Evolutionary conservation across 2,329 filamentous ascomycete species (phyloP).

Genomic region (Fusarium chlamydosporum): DNA sequence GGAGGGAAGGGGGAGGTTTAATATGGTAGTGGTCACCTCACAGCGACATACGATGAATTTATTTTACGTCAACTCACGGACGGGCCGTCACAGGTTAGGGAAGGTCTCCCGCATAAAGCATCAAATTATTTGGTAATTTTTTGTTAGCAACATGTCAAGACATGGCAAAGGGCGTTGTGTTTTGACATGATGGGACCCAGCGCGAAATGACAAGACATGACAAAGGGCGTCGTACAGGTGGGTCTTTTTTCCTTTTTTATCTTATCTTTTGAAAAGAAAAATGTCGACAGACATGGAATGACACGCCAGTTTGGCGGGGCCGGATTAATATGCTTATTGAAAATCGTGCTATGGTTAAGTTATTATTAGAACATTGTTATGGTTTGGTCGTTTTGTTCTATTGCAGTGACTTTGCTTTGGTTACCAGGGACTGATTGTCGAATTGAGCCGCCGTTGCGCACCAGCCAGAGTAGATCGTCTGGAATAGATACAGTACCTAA

Average conservation of each 20-base stretch:
- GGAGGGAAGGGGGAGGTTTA: slow-evolving; percentile 12
- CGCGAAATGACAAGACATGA: slow-evolving; percentile 31
- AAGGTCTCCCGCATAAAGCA: slow-evolving; percentile 18
- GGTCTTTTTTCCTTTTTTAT: slow-evolving; percentile 22
- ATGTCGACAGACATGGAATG: neutral
- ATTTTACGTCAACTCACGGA: slow-evolving; percentile 32
- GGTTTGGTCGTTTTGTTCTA: neutral
- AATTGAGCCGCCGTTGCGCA: neutral
- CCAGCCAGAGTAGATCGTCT: neutral
- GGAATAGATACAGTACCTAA: neutral
- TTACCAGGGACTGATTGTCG: neutral
- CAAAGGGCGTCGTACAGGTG: slow-evolving; percentile 32
- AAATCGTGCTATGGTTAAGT: slow-evolving; percentile 11
- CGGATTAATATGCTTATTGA: slow-evolving; percentile 3
- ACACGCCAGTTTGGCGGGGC: neutral
- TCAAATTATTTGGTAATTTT: slow-evolving; percentile 41
- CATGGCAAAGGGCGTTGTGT: slow-evolving; percentile 34
- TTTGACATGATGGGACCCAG: slow-evolving; percentile 29
- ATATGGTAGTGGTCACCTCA: slow-evolving; percentile 7
- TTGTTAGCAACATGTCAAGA: slow-evolving; percentile 23
- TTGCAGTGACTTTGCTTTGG: neutral
- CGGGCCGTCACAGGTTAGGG: slow-evolving; percentile 5
- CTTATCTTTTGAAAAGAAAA: slow-evolving; percentile 26
- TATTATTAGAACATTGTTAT: neutral
- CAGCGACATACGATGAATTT: slow-evolving; percentile 22